Conservation (phyloP, 164 flowering plant genomes). For the Dillenia suffruticosa region DNA sequence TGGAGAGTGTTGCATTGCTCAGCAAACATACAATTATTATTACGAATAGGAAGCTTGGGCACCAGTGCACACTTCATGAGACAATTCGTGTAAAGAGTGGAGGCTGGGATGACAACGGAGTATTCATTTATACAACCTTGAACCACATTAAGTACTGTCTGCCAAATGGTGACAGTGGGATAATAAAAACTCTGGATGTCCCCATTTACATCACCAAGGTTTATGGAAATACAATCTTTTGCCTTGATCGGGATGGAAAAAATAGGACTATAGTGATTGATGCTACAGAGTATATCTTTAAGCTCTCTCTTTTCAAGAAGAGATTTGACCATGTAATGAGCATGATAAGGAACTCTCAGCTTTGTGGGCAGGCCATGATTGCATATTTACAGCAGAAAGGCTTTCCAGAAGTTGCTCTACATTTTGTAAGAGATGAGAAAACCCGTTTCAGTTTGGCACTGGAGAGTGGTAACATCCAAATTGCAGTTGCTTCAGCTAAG, state of each 20-base stretch:
- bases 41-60: slow-evolving; percentile 41
- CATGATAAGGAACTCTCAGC: slow-evolving; percentile 45
- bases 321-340: slow-evolving; percentile 48
- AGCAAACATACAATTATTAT: slow-evolving; percentile 44
- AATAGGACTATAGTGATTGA: slow-evolving; percentile 32
- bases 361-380: slow-evolving; percentile 54
- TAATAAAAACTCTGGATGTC: slow-evolving; percentile 44
- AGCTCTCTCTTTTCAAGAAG: slow-evolving; percentile 41
- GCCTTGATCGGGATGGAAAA: slow-evolving; percentile 52
- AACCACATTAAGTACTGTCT: slow-evolving; percentile 56
- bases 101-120: slow-evolving; percentile 55
- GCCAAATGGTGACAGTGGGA: slow-evolving; percentile 51
- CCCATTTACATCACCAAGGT: slow-evolving; percentile 44
- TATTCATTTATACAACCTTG: slow-evolving; percentile 45
- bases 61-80: slow-evolving; percentile 49
- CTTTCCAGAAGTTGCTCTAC: slow-evolving; percentile 51
- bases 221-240: slow-evolving; percentile 33
- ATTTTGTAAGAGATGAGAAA: slow-evolving; percentile 40
- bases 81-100: slow-evolving; percentile 53
- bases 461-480: slow-evolving; percentile 40
- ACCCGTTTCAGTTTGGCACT: slow-evolving; percentile 41
- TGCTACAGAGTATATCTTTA: slow-evolving; percentile 45
- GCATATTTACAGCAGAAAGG: slow-evolving; percentile 52
- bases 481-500: slow-evolving; percentile 41
- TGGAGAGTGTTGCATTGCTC: slow-evolving; percentile 46